Evolutionary conservation across 163 green algal genomes (phyloP).

Genomic region (Coccomyxa subellipsoidea): DNA sequence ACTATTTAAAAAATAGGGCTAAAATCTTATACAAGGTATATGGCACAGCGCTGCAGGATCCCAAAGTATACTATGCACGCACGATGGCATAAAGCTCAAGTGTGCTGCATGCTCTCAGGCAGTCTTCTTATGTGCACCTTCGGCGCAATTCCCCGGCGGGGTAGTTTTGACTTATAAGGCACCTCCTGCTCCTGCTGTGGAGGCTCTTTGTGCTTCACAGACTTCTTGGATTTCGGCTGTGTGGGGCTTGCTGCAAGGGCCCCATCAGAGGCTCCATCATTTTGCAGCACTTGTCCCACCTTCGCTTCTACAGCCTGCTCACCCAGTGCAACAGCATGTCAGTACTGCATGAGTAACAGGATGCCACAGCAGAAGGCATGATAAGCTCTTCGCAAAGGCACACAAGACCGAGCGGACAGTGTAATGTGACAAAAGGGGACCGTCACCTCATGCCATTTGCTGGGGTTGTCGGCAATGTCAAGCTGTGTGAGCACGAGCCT

Average conservation of each 20-base stretch:
- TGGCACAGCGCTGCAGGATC: too few relatives aligned
- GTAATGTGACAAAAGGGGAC: not conserved
- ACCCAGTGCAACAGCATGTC: not conserved
- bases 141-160: too few relatives aligned
- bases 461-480: not conserved
- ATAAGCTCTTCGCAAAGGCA: too few relatives aligned
- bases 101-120: not conserved
- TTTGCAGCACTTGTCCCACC: not conserved
- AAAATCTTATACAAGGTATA: too few relatives aligned
- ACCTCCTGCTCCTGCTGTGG: not conserved
- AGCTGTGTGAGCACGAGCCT: conserved; percentile 6
- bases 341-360: not conserved
- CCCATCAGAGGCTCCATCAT: not conserved
- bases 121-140: not conserved
- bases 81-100: too few relatives aligned
- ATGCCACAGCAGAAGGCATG: too few relatives aligned
- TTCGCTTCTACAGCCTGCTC: not conserved
- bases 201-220: not conserved
- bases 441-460: not conserved
- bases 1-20: too few relatives aligned
- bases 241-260: not conserved
- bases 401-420: not conserved
- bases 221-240: not conserved
- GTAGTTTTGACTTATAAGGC: not conserved
- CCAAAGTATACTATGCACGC: too few relatives aligned